phyloP scores from a whole-genome alignment of 306 rosid genomes.

The Gastrolobium villosum region DNA sequence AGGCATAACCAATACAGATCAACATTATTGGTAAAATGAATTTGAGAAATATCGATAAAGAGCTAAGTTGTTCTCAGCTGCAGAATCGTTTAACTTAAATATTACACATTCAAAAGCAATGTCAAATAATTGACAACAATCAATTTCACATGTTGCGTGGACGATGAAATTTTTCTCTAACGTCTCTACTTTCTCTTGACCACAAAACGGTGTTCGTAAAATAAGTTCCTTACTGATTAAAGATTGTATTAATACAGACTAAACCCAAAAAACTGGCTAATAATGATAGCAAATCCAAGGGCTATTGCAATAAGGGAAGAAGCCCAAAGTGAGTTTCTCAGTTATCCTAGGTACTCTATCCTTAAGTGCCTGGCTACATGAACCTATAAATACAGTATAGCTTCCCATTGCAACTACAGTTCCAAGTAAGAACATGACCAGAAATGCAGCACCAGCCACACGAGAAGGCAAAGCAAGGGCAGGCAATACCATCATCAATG shows the following conservation, averaged over 20 bases:
- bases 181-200: slow-evolving; percentile 38
- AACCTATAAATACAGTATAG: slow-evolving; percentile 88
- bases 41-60: slow-evolving; percentile 39
- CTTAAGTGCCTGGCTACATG: slow-evolving; percentile 87
- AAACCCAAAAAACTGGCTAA: slow-evolving; percentile 88
- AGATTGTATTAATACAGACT: slow-evolving; percentile 73
- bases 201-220: slow-evolving; percentile 38
- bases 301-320: slow-evolving; percentile 93
- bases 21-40: slow-evolving; percentile 5
- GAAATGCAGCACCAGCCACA: slow-evolving; percentile 93
- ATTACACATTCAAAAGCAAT: slow-evolving; percentile 45
- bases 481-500: slow-evolving; percentile 96
- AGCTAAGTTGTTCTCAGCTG: slow-evolving; percentile 23
- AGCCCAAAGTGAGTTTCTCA: slow-evolving; percentile 96
- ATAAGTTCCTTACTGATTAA: slow-evolving; percentile 34
- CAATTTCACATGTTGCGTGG: too few species aligned
- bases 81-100: slow-evolving; percentile 42
- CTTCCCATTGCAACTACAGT: slow-evolving; percentile 96
- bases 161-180: slow-evolving; percentile 12
- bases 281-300: slow-evolving; percentile 81
- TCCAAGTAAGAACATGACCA: slow-evolving; percentile 84
- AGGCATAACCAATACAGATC: slow-evolving; percentile 5
- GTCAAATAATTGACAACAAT: slow-evolving; percentile 37
- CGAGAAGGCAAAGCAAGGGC: slow-evolving; percentile 96
- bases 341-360: slow-evolving; percentile 89